These are phyloP conservation scores for Picea mariana DNA, from an alignment of 83 land plant genomes.

Conservation along the genomic window DNA sequence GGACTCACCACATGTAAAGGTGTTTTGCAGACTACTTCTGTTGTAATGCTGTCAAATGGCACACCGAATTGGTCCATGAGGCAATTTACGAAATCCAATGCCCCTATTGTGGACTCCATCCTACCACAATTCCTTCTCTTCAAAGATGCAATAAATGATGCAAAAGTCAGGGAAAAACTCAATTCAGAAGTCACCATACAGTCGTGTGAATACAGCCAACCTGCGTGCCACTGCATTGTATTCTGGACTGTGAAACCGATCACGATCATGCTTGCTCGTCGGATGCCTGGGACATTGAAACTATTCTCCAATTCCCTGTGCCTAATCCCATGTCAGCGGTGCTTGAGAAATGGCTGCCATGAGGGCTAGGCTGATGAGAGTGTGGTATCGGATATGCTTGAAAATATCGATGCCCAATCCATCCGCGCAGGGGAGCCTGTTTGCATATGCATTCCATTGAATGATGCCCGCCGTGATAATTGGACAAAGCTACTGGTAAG, in stretches of 20 bases:
- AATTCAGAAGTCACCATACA: neutral
- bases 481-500: neutral
- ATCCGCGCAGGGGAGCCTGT: neutral
- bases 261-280: neutral
- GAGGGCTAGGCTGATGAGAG: too few species aligned
- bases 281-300: neutral
- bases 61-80: neutral
- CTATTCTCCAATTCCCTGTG: neutral
- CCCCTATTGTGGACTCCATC: neutral
- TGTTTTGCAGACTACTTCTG: neutral
- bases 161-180: too few species aligned
- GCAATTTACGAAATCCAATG: neutral
- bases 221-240: neutral
- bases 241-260: neutral
- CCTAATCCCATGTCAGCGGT: neutral
- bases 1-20: too few species aligned
- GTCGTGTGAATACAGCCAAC: fast-evolving
- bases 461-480: neutral
- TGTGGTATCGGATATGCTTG: too few species aligned
- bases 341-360: too few species aligned
- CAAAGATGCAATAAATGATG: too few species aligned
- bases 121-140: neutral
- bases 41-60: neutral
- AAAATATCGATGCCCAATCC: too few species aligned
- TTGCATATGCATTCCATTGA: neutral